These are phyloP conservation scores for Cardamine chenopodiifolia DNA, from an alignment of 345 rosid genomes.

Conservation along the genomic window DNA sequence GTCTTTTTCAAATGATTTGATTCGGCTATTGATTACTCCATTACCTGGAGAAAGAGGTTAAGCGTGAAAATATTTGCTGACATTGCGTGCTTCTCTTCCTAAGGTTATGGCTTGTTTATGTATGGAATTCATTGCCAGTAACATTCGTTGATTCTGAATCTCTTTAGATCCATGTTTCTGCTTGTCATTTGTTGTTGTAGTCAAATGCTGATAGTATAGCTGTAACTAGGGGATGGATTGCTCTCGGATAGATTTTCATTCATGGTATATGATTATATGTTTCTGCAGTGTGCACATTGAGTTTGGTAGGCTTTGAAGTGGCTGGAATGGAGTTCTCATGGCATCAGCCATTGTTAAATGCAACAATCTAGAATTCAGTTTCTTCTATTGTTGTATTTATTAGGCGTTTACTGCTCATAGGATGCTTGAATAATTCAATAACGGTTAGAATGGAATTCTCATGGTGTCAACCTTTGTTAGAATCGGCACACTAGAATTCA, in stretches of 20 bases:
- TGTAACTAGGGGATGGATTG: background rate
- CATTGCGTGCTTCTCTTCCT: background rate
- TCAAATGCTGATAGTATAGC: background rate
- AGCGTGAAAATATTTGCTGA: background rate
- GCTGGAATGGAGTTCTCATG: background rate
- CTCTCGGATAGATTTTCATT: background rate
- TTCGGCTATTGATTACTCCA: background rate
- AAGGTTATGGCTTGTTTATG: background rate
- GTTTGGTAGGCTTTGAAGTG: background rate
- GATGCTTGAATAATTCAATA: background rate
- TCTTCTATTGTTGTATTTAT: background rate
- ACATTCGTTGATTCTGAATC: background rate
- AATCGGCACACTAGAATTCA: background rate
- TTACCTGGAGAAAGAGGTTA: background rate
- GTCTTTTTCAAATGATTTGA: background rate
- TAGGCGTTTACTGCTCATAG: background rate
- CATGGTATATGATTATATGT: constrained; percentile 12
- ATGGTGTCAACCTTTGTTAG: background rate
- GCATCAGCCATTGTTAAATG: background rate
- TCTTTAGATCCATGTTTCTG: background rate
- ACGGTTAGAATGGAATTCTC: background rate
- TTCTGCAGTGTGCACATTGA: background rate
- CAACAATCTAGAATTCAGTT: background rate
- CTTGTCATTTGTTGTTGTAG: constrained; percentile 14
- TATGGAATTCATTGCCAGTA: background rate